Evolutionary conservation across 176 grass and related monocot species (phyloP), one percentile per base, ranked within the genome.

Genomic region (Aegilops tauschii): DNA sequence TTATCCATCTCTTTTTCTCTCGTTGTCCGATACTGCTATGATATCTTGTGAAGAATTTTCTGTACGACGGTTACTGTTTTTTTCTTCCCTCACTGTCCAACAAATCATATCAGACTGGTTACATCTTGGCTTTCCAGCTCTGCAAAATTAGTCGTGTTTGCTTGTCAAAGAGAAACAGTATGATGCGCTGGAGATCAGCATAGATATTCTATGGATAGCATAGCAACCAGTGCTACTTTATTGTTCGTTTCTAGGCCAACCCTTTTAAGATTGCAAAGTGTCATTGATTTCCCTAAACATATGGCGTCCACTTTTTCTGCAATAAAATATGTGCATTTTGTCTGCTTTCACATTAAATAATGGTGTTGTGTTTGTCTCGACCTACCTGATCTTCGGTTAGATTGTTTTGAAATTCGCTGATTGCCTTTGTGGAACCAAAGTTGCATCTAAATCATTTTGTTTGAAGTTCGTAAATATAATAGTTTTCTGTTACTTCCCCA

Each of bases 101-200:
- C 21, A 75, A 73, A 67, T 73, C 47, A 37, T 66, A 34, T 29
- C 47, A 11, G 16, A 58, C 42, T 87, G 34, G 25, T 83, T 73
- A 23, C 18, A 73, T 65, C 56, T 44, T 30, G 32, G 13, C 80
- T 83, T 90, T 87, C 80, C 84, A 83, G 89, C 67, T 9, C 58
- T 75, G 80, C 89, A 80, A 91, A 84, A 80, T 87, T 87, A 44
- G 67, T 87, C 35, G 80, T 67, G 45, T 87, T 90, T 79, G 75
- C 67, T 73, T 80, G 89, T 80, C 75, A 68, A 78, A 69, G 27
- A 77, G 71, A 76, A 69, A 77, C 52, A 62, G n/a, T 63, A 50
- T 50, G 52, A 49, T 79, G 36, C 50, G 21, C 32, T 81, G 52
- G 23, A 58, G 39, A 89, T 54, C 79, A 30, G 25, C 12, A 54